Evolutionary conservation across 495 filamentous ascomycete species (phyloP).

Genomic region (Chaetomidium leptoderma): DNA sequence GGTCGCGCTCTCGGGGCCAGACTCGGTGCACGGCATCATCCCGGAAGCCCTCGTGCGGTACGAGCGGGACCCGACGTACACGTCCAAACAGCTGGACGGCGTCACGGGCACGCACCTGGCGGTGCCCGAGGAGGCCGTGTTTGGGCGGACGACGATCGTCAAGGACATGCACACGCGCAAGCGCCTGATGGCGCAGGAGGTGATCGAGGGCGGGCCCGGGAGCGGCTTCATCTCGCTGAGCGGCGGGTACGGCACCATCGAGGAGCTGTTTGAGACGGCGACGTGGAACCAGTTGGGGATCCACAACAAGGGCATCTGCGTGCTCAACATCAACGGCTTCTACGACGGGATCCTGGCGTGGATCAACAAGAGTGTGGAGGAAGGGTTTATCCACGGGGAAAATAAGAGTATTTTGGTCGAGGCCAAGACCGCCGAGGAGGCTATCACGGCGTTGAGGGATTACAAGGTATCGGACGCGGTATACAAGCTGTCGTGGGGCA

Average conservation of each 20-base stretch:
- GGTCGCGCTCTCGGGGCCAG: conserved; percentile 75
- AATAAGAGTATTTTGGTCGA: conserved; percentile 75
- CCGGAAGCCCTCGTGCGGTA: conserved; percentile 77
- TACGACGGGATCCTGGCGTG: conserved; percentile 82
- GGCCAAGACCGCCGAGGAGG: conserved; percentile 66
- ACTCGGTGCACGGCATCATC: conserved; percentile 88
- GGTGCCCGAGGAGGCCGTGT: conserved; percentile 63
- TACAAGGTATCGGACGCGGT: conserved; percentile 71
- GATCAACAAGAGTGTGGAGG: conserved; percentile 70
- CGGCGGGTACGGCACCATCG: conserved; percentile 91
- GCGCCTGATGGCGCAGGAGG: conserved; percentile 81
- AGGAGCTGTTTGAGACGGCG: conserved; percentile 92
- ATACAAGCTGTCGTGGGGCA: conserved; percentile 77
- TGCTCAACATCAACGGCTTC: conserved; percentile 84
- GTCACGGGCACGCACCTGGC: conserved; percentile 15
- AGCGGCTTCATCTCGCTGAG: conserved; percentile 85
- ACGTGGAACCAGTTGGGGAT: conserved; percentile 99
- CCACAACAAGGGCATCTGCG: conserved; percentile 71
- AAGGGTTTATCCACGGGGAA: conserved; percentile 66
- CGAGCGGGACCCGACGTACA: conserved; percentile 59
- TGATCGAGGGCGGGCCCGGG: conserved; percentile 73
- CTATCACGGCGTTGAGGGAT: conserved; percentile 61
- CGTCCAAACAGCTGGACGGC: conserved; percentile 33
- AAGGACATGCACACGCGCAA: conserved; percentile 95
- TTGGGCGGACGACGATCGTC: conserved; percentile 81